These are phyloP conservation scores for Triticum turgidum DNA, from an alignment of 176 grass and related monocot genomes.

Conservation along the genomic window DNA sequence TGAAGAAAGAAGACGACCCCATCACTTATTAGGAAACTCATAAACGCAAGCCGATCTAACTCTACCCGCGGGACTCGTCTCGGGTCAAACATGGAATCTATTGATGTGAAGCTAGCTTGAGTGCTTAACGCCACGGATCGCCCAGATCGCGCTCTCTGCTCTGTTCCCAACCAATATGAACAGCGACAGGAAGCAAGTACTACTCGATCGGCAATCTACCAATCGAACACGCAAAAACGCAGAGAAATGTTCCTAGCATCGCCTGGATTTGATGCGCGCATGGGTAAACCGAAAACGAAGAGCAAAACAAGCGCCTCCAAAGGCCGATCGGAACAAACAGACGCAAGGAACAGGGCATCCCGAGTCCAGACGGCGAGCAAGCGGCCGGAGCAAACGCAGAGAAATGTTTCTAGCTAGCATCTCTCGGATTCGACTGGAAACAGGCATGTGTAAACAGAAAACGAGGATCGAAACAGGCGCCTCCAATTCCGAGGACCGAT, in stretches of 20 bases:
- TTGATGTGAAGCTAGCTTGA: neutral
- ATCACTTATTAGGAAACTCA: neutral
- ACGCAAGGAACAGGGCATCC: neutral
- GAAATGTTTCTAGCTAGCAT: neutral
- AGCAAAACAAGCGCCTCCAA: neutral
- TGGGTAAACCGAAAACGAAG: neutral
- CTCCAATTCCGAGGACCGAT: neutral
- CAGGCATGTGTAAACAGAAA: neutral
- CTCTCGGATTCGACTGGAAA: neutral
- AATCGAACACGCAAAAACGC: neutral
- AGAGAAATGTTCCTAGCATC: neutral
- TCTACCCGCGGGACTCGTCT: neutral
- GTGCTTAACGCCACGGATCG: neutral
- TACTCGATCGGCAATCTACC: neutral
- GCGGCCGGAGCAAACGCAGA: neutral
- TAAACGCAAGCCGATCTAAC: neutral
- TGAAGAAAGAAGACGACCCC: neutral
- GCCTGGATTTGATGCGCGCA: neutral
- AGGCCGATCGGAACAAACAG: neutral
- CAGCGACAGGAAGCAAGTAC: neutral
- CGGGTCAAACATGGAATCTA: neutral
- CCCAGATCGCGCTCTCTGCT: neutral
- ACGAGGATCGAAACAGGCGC: neutral
- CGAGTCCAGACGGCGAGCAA: too few species aligned
- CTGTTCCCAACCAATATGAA: neutral